These are phyloP conservation scores for Melastoma candidum DNA, from an alignment of 441 rosid genomes.

Conservation along the genomic window DNA sequence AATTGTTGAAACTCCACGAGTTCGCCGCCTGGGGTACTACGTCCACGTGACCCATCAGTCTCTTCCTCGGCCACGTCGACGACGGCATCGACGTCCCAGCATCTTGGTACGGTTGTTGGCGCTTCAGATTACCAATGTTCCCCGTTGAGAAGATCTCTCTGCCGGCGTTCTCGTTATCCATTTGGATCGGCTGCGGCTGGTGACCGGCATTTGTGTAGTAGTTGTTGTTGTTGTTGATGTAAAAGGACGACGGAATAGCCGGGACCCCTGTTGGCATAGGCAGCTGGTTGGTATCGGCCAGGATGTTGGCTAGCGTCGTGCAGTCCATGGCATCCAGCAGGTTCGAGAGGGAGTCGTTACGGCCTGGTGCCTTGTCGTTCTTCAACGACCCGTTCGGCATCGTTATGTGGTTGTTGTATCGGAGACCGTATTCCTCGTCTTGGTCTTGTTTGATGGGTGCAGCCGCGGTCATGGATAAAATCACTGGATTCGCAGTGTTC, in stretches of 20 bases:
- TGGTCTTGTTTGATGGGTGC: slow-evolving; percentile 44
- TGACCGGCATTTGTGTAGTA: too few species aligned
- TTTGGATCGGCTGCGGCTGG: too few species aligned
- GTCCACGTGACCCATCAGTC: too few species aligned
- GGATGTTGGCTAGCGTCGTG: slow-evolving; percentile 44
- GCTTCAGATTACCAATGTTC: too few species aligned
- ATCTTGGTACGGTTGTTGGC: too few species aligned
- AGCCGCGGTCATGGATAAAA: slow-evolving; percentile 13
- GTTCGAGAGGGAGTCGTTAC: slow-evolving; percentile 41
- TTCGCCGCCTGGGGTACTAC: too few species aligned
- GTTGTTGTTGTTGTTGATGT: not conserved
- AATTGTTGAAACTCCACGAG: slow-evolving; percentile 18
- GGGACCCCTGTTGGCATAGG: slow-evolving; percentile 6
- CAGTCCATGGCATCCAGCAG: slow-evolving; percentile 67
- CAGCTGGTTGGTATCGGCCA: slow-evolving; percentile 36
- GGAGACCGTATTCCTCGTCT: slow-evolving; percentile 41
- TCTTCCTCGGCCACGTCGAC: too few species aligned
- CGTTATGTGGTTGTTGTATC: slow-evolving; percentile 20
- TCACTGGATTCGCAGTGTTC: slow-evolving; percentile 37
- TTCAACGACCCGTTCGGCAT: slow-evolving; percentile 19
- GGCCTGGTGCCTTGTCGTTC: slow-evolving; percentile 14
- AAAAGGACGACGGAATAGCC: not conserved
- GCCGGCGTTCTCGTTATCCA: too few species aligned
- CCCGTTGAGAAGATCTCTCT: too few species aligned
- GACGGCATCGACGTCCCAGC: too few species aligned